Evolutionary conservation across 2,329 filamentous ascomycete species (phyloP).

Genomic region (Onygenales sp.): DNA sequence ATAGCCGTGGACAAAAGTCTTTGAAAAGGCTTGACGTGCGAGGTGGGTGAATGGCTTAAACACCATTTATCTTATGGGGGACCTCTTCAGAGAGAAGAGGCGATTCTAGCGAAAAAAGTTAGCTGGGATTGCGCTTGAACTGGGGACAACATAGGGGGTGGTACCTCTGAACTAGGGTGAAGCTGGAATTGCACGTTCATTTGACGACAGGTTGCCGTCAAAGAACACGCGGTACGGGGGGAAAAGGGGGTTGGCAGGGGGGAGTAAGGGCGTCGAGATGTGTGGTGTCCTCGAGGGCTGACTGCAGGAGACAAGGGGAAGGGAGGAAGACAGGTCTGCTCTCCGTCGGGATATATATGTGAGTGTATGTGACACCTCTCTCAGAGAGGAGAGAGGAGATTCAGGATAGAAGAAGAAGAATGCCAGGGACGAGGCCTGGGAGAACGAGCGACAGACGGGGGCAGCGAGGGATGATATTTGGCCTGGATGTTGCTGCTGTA

Average conservation of each 20-base stretch:
- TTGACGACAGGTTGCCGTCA: slow-evolving; percentile 82
- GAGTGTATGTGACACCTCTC: too few species aligned
- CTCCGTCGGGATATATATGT: too few species aligned
- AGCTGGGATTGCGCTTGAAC: neutral
- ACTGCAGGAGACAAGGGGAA: too few species aligned
- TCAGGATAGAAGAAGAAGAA: too few species aligned
- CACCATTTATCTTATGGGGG: slow-evolving; percentile 74
- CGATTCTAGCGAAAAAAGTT: slow-evolving; percentile 30
- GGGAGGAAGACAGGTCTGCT: too few species aligned
- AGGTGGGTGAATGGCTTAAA: slow-evolving; percentile 65
- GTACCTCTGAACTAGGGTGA: slow-evolving; percentile 54
- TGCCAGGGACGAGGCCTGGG: too few species aligned
- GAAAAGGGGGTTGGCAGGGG: neutral
- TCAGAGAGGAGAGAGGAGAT: too few species aligned
- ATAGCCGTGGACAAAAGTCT: slow-evolving; percentile 96
- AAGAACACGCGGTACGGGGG: slow-evolving; percentile 63
- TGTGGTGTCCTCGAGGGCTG: neutral
- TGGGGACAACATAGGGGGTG: neutral
- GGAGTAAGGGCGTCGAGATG: neutral
- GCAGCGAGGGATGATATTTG: too few species aligned
- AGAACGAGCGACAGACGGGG: too few species aligned
- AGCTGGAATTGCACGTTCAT: slow-evolving; percentile 87
- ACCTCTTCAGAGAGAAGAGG: slow-evolving; percentile 56
- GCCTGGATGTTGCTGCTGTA: too few species aligned
- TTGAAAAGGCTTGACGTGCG: slow-evolving; percentile 94